phyloP scores from a whole-genome alignment of 352 stramenopile species.

The Phytophthora fragariaefolia region DNA sequence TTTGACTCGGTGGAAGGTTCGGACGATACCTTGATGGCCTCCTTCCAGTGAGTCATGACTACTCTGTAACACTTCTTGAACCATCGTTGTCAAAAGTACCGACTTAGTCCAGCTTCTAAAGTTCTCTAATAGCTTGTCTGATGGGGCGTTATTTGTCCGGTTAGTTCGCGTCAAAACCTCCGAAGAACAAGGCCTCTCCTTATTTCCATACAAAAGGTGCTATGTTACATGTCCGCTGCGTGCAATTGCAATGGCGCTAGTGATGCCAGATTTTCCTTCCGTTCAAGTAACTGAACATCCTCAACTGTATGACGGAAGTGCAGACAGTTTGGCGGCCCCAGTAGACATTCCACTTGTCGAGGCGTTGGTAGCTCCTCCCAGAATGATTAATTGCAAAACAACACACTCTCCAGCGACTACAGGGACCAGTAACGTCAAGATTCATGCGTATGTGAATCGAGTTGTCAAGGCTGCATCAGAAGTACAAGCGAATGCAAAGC shows the following conservation, averaged over 20 bases:
- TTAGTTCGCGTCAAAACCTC: slow-evolving; percentile 10
- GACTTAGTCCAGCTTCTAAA: no score
- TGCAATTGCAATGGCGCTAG: slow-evolving; percentile 3
- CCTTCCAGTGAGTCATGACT: no score
- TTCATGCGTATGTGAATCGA: slow-evolving; percentile 5
- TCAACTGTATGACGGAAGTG: not conserved
- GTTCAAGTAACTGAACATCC: not conserved
- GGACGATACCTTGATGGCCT: no score
- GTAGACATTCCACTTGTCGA: slow-evolving; percentile 2
- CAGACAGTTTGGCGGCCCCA: not conserved
- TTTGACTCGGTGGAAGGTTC: no score
- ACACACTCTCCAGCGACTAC: no score
- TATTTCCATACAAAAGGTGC: slow-evolving; percentile 3
- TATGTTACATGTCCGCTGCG: slow-evolving; percentile 9
- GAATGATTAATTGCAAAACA: not conserved
- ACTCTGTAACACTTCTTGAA: no score
- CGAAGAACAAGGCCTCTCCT: slow-evolving; percentile 4
- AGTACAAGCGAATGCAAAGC: not conserved
- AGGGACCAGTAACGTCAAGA: slow-evolving; percentile 6
- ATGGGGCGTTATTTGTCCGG: slow-evolving; percentile 25
- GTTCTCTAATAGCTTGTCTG: slow-evolving; percentile 19
- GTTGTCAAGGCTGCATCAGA: slow-evolving; percentile 6
- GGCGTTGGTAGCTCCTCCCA: not conserved
- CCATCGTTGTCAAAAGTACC: no score
- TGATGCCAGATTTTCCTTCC: slow-evolving; percentile 5